A percentile compares a stretch with the other conserved stretches of the same genome.
Evolutionary conservation across 371 early-diverging fungal species (phyloP).

Genomic region (Syncephalis fuscata): DNA sequence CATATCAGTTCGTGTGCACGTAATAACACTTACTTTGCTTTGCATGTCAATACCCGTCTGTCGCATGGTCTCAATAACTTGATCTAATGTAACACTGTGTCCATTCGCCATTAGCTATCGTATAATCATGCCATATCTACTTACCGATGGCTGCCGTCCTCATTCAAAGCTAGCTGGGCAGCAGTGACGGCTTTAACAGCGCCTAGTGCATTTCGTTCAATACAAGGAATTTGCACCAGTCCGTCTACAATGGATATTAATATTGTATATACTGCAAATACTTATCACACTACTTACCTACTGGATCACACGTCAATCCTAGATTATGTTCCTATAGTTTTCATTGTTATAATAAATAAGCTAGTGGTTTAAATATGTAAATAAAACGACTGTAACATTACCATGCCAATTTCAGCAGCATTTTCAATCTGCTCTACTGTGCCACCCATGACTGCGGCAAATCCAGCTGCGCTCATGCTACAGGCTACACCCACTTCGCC

Average conservation of each 20-base stretch:
- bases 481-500: slow-evolving; percentile 78
- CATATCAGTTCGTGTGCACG: too few species aligned
- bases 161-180: slow-evolving; percentile 83
- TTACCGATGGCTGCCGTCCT: slow-evolving; percentile 42
- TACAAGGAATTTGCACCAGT: slow-evolving; percentile 91
- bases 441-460: slow-evolving; percentile 92
- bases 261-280: too few species aligned
- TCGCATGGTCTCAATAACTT: slow-evolving; percentile 93
- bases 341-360: too few species aligned
- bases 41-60: slow-evolving; percentile 88
- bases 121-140: too few species aligned
- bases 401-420: slow-evolving; percentile 95
- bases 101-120: slow-evolving; percentile 1
- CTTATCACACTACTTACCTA: too few species aligned
- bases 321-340: slow-evolving; percentile 50
- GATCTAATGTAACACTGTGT: slow-evolving; percentile 81
- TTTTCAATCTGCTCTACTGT: slow-evolving; percentile 80
- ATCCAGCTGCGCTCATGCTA: slow-evolving; percentile 90
- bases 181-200: slow-evolving; percentile 93
- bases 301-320: slow-evolving; percentile 86
- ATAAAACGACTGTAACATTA: too few species aligned
- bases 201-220: slow-evolving; percentile 87
- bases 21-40: slow-evolving; percentile 32
- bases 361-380: too few species aligned
- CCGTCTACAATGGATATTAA: slow-evolving; percentile 37